Base-by-base conservation (phyloP, 2,329 filamentous ascomycete genomes). In the Beauveria medogensis region DNA sequence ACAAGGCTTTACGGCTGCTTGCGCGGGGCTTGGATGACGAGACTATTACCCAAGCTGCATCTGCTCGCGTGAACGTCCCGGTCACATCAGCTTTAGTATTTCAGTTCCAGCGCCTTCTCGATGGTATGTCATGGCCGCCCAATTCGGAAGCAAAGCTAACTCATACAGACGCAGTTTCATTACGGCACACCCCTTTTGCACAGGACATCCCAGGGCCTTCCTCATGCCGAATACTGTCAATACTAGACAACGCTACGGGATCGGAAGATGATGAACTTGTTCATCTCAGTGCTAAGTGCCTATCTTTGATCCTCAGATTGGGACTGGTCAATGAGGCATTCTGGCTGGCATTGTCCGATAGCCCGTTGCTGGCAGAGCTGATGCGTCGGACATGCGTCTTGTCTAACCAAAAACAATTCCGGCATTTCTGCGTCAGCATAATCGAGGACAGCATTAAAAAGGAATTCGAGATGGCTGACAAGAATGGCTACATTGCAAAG, bases 371-470 rank as follows among this genome's bases (percentile, higher is more conserved):
- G 34, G 52, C 64, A 2, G 44, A 60, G 3, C 54, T 68, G 3
- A 48, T 74, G 26, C 62, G 65, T 3, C 61, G 63, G 16, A 62
- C 73, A 37, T 63, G 72, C 16, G 67, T 74, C 26, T 63, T 64
- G 20, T 70, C 74, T 52, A 26, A 62, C 12, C 67, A 71, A 20
- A 65, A 62, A 30, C 30, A 41, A 10, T 64, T 70, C 65, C 76
- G 69, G 59, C 64, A 40, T 60, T 72, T 61, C 67, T 70, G 63
- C 62, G 71, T 58, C 5, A 73, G 73, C 4, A 64, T 78, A 18
- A 68, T 75, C 16, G 74, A 74, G 59, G 65, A 70, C 5, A 64
- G 65, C 5, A 65, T 67, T 12, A 64, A 63, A 6, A 52, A 60
- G 8, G 62, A 66, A 37, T 41, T n/a, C 6, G 26, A 30, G 4